Evolutionary conservation across 2,329 filamentous ascomycete genomes (phyloP).

Genomic region (Sarocladium kiliense): DNA sequence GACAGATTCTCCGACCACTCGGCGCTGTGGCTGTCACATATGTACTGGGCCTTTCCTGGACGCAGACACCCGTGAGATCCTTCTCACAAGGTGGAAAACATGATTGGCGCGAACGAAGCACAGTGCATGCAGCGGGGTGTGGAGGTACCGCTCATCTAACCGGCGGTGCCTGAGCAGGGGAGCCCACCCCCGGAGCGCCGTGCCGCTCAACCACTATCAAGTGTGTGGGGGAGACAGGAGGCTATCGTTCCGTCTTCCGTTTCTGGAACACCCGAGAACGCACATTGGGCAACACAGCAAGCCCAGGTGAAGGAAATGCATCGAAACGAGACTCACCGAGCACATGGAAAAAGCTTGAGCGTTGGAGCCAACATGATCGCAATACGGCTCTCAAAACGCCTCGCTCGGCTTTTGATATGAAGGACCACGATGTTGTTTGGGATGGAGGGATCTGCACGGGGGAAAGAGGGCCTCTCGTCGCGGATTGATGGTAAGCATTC

Average conservation of each 20-base stretch:
- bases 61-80: not conserved
- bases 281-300: not conserved
- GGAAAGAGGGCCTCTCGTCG: not conserved
- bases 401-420: not conserved
- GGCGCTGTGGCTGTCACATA: not conserved
- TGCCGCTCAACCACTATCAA: conserved; percentile 6
- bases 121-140: not conserved
- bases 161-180: conserved; percentile 4
- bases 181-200: conserved; percentile 3
- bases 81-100: not conserved
- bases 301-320: not conserved
- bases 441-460: not conserved
- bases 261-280: not conserved
- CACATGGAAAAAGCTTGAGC: not conserved
- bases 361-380: not conserved
- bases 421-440: not conserved
- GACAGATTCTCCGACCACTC: conserved; percentile 7
- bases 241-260: not conserved
- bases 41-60: not conserved
- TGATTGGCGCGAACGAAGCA: not conserved
- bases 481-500: not conserved
- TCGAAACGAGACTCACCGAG: not conserved
- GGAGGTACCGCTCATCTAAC: conserved; percentile 4
- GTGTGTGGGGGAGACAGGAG: not conserved
- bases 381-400: not conserved